These are phyloP conservation scores for Cunninghamia lanceolata DNA, from an alignment of 75 land plant genomes.

Conservation along the genomic window DNA sequence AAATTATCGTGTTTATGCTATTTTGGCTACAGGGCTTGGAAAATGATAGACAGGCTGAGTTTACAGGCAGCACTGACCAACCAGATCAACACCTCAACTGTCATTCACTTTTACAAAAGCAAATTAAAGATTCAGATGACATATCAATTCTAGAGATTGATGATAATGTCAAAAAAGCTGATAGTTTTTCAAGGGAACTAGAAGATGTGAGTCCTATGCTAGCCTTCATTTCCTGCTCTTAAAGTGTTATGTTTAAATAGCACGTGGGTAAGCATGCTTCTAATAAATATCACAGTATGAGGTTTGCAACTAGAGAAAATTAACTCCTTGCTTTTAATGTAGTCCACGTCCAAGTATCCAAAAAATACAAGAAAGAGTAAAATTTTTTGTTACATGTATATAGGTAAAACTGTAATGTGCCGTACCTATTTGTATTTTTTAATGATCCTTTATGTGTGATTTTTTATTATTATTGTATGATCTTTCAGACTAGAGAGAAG, in stretches of 20 bases:
- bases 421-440: too few relatives aligned
- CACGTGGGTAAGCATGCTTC: not conserved
- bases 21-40: constrained; percentile 4
- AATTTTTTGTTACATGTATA: not conserved
- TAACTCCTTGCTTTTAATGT: not conserved
- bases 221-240: not conserved
- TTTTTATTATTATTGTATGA: too few relatives aligned
- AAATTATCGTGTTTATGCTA: not conserved
- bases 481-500: too few relatives aligned
- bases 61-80: not conserved
- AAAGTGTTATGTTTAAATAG: not conserved
- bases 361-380: not conserved
- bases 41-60: not conserved
- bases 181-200: constrained; percentile 45
- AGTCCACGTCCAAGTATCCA: not conserved
- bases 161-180: constrained; percentile 45
- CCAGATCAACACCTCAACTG: not conserved
- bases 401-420: too few relatives aligned
- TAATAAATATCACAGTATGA: not conserved
- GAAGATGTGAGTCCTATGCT: constrained; percentile 42
- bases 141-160: constrained; percentile 27
- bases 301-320: not conserved
- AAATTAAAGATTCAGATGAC: constrained; percentile 21
- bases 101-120: constrained; percentile 8
- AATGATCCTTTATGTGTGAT: too few relatives aligned